These are phyloP conservation scores for Dimargaris xerosporica DNA, from an alignment of 192 early-diverging fungal genomes.

Conservation along the genomic window DNA sequence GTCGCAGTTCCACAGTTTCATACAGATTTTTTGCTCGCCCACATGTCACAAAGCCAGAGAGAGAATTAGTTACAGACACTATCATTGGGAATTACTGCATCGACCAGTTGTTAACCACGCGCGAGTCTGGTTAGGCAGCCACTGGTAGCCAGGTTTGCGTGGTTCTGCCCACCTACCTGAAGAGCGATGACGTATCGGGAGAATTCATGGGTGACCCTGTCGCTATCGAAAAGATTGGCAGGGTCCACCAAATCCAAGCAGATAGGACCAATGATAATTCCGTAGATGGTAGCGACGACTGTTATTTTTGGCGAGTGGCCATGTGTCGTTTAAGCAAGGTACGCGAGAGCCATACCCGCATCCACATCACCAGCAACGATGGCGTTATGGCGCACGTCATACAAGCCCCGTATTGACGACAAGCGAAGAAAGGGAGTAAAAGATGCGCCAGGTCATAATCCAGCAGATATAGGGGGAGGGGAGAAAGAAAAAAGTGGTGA, in stretches of 20 bases:
- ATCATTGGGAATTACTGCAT: no score
- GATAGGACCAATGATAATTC: slow-evolving; percentile 70
- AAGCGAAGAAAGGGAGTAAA: not conserved
- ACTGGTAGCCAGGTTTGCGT: not conserved
- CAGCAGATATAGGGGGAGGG: no score
- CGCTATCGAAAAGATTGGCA: slow-evolving; percentile 19
- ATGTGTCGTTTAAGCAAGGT: not conserved
- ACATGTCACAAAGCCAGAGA: no score
- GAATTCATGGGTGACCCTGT: slow-evolving; percentile 49
- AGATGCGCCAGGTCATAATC: not conserved
- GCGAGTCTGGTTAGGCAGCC: no score
- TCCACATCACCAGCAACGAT: slow-evolving; percentile 7
- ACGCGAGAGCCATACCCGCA: not conserved
- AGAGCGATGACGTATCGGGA: slow-evolving; percentile 68
- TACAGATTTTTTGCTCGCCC: no score
- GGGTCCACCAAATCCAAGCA: slow-evolving; percentile 60
- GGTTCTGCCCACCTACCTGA: slow-evolving; percentile 30
- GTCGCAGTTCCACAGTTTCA: no score
- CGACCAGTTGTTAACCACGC: no score
- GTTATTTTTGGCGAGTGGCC: not conserved
- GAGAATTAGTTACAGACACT: no score
- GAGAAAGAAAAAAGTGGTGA: no score
- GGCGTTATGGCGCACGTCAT: not conserved
- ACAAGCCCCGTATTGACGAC: not conserved
- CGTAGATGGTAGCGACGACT: slow-evolving; percentile 71